phyloP scores from a whole-genome alignment of 768 basidiomycete genomes.

The Leucogyrophana mollusca region DNA sequence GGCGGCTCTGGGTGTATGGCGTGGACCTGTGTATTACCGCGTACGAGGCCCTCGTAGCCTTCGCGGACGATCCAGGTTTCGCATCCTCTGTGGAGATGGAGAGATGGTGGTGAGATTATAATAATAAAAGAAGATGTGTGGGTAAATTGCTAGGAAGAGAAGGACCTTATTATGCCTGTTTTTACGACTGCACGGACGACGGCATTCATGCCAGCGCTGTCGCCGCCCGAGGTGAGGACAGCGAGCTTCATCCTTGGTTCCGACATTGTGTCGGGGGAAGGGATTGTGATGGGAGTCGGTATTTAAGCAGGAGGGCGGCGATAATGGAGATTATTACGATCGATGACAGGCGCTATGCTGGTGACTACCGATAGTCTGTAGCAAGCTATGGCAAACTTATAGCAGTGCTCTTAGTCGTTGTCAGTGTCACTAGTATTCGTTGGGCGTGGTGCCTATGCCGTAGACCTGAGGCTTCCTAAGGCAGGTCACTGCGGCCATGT shows the following conservation, averaged over 20 bases:
- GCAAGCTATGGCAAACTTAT: too few species aligned
- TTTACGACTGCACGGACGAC: conserved; percentile 93
- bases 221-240: conserved; percentile 93
- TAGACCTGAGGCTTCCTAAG: too few species aligned
- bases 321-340: conserved; percentile 5
- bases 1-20: conserved; percentile 23
- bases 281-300: not conserved
- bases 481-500: too few species aligned
- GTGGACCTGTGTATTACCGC: conserved; percentile 66
- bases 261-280: not conserved
- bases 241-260: conserved; percentile 75
- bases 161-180: conserved; percentile 85
- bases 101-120: conserved; percentile 1
- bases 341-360: too few species aligned
- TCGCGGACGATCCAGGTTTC: conserved; percentile 96
- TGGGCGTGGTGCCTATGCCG: too few species aligned
- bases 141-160: conserved; percentile 15
- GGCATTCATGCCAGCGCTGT: conserved; percentile 97
- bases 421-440: too few species aligned
- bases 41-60: conserved; percentile 96
- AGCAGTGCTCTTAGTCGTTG: too few species aligned
- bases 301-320: not conserved
- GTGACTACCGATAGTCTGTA: too few species aligned
- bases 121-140: conserved; percentile 1
- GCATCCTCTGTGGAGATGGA: conserved; percentile 67